Evolutionary conservation across 768 basidiomycete species (phyloP), one percentile per base, ranked within the genome.

Genomic region (Leccinellum rugosiceps): DNA sequence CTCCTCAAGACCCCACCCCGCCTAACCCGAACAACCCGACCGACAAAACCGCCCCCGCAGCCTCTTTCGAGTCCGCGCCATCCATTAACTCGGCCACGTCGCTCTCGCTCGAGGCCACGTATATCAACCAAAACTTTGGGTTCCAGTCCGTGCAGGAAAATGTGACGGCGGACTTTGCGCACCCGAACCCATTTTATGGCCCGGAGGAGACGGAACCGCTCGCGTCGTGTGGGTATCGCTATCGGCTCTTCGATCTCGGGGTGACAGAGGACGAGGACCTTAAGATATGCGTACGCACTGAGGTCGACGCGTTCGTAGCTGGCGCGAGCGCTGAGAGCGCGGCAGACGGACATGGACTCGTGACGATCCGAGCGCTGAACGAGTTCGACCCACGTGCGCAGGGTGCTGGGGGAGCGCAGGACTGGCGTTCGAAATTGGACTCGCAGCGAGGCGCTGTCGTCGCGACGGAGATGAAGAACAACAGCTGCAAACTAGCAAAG

Each of bases 401-500:
- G 62, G 95, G 96, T 23, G 87, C 91, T 1, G 96, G 94, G 26
- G 94, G 94, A 50, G 94, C 96, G 17, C 92, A 94, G n/a, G 97
- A 99, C 73, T 99, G 97, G 97, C 85, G 95, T 32, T 83, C 90
- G n/a, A 96, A 96, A 75, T 77, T 99, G 44, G 97, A 99, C 74
- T 87, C 90, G 5, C 94, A 98, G 74, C 85, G 94, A 46, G 97
- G 97, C 60, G 97, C 97, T 2, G 96, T 99, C 44, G 94, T 98
- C 58, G 94, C 97, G 34, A 95, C 93, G 25, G 97, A 99, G 80
- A 98, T 98, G 97, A 99, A 98, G 79, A 99, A 99, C 76, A 99
- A 99, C 77, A 92, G 88, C 65, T 94, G 88, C 77, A 99, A 99
- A 74, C 82, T 99, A 28, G 94, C 95, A 19, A 90, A 96, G 67